A percentile compares a stretch with the other conserved stretches of the same genome.
These are phyloP conservation scores for Lagenidium sp. DNA, from an alignment of 352 stramenopile genomes.

Conservation along the genomic window DNA sequence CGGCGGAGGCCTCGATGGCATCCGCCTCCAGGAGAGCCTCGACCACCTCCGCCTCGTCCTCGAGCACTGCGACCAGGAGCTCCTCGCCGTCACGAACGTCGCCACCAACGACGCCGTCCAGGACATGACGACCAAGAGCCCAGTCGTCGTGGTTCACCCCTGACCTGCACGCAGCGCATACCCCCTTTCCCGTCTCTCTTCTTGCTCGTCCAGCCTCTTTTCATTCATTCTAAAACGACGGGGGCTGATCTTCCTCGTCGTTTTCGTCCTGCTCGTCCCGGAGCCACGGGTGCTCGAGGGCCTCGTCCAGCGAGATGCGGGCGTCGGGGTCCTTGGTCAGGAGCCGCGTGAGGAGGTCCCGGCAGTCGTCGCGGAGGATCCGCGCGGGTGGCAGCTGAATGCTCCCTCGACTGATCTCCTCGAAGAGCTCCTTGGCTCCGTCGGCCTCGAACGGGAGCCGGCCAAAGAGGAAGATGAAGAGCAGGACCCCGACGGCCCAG, in stretches of 20 bases:
- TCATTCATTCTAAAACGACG: slow-evolving; percentile 45
- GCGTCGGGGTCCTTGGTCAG: slow-evolving; percentile 36
- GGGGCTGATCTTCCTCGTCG: slow-evolving; percentile 39
- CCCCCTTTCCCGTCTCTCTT: background rate
- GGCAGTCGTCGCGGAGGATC: slow-evolving; percentile 17
- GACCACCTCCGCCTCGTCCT: slow-evolving; percentile 43
- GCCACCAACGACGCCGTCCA: background rate
- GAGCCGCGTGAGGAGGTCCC: slow-evolving; percentile 40
- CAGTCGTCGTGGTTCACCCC: no score
- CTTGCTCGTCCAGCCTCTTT: background rate
- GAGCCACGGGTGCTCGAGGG: slow-evolving; percentile 60
- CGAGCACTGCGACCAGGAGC: slow-evolving; percentile 26
- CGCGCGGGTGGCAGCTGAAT: slow-evolving; percentile 19
- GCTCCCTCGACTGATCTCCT: slow-evolving; percentile 51
- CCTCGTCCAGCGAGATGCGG: slow-evolving; percentile 43
- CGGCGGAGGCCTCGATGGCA: slow-evolving; percentile 51
- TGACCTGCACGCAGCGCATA: no score
- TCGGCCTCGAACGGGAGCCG: slow-evolving; percentile 71
- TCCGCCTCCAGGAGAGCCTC: slow-evolving; percentile 49
- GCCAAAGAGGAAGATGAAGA: slow-evolving; percentile 85
- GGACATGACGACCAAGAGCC: no score
- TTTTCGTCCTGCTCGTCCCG: slow-evolving; percentile 11
- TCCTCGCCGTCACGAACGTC: background rate
- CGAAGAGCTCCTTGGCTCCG: slow-evolving; percentile 66
- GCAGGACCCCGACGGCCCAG: slow-evolving; percentile 77